Conservation (phyloP, 805 yeast species). For the Ogataea thermomethanolica region DNA sequence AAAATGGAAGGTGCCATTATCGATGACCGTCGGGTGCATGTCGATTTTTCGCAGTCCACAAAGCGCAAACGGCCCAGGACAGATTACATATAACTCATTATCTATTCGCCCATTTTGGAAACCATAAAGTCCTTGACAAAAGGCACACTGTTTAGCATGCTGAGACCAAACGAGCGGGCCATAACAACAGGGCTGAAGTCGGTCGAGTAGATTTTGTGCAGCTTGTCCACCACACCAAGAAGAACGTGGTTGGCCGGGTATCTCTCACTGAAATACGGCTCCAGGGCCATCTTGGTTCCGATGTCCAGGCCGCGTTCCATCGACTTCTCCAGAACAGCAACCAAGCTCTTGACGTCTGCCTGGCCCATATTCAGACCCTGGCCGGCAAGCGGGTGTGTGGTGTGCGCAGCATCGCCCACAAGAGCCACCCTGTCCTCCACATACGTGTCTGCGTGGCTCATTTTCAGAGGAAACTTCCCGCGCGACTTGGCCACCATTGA, state of each 20-base stretch:
- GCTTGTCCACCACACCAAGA: constrained; percentile 85
- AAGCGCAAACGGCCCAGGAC: constrained; percentile 6
- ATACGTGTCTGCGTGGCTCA: constrained; percentile 90
- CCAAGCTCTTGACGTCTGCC: constrained; percentile 75
- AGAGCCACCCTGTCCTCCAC: constrained; percentile 80
- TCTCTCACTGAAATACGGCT: constrained; percentile 82
- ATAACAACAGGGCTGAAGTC: constrained; percentile 72
- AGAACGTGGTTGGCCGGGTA: constrained; percentile 76
- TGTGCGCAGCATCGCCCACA: constrained; percentile 98
- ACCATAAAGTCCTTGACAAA: constrained; percentile 70
- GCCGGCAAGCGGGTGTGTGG: constrained; percentile 96
- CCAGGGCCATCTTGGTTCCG: constrained; percentile 76
- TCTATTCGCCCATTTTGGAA: constrained; percentile 35
- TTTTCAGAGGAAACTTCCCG: constrained; percentile 83
- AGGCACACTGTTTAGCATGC: constrained; percentile 57
- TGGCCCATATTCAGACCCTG: constrained; percentile 99
- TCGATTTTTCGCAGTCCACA: constrained; percentile 65
- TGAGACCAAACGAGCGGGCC: constrained; percentile 73
- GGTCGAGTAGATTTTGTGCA: constrained; percentile 81
- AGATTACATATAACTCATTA: background rate
- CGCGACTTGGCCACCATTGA: constrained; percentile 60
- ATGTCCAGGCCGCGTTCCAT: constrained; percentile 79
- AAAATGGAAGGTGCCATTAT: constrained; percentile 61
- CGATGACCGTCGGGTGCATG: constrained; percentile 61
- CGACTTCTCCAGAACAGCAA: constrained; percentile 67